Evolutionary conservation across 257 asterid genomes (phyloP), one percentile per base, ranked within the genome.

Genomic region (Nicotiana tabacum): DNA sequence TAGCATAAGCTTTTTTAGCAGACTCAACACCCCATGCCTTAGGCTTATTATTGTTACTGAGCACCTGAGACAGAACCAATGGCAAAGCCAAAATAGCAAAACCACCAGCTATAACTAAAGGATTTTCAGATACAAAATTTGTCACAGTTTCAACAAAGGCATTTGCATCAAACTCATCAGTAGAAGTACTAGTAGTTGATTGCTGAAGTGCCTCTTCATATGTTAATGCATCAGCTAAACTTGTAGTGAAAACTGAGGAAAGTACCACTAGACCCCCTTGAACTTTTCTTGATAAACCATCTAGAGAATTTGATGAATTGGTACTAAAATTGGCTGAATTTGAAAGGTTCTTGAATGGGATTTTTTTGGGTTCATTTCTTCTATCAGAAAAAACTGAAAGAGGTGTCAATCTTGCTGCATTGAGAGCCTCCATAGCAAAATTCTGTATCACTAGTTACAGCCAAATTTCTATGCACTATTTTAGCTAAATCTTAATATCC

Each of bases 11-110:
- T 88, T 81, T 81, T 89, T 88, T 96, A 1, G 98, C 98, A 76
- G 90, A 87, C 91, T 89, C 96, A 88, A 91, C 89, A 16, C 98
- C 99, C 97, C 96, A 94, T 10, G 94, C 83, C 91, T 90, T 92
- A 27, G 97, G 89, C 88, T 89, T 91, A 66, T 90, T 74, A 66
- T 90, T 5, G 16, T 90, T 16, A 56, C 79, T 66, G 29, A 94
- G 77, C 70, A 96, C 83, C 90, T 84, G 94, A 39, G 98, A 85
- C 17, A 93, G 83, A 81, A 93, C 68, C 70, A 96, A 66, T 46
- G 99, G 98, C 65, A 90, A 92, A 13, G 89, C 97, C 87, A 92
- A 51, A 64, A 88, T 85, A 65, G 90, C 95, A 66, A 82, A 84
- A 24, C 94, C 96, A 32, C 91, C 91, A 62, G 90, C 98, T 21